phyloP scores from a whole-genome alignment of 768 basidiomycete genomes.

The Vararia minispora region DNA sequence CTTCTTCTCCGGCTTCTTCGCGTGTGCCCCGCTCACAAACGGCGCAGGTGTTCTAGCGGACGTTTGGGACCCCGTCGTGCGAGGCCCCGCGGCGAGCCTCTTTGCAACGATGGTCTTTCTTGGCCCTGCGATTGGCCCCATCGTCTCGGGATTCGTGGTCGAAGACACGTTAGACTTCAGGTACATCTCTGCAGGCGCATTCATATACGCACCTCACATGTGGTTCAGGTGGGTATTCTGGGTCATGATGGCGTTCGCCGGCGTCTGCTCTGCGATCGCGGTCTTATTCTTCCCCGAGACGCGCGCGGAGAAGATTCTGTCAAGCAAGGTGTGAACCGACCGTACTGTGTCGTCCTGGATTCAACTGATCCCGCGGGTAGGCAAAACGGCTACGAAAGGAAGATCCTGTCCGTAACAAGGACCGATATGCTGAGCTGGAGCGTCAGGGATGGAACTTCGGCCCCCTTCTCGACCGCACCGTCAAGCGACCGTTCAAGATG shows the following conservation, averaged over 20 bases:
- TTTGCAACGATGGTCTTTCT: constrained; percentile 13
- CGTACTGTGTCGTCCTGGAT: background rate
- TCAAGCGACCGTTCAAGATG: constrained; percentile 51
- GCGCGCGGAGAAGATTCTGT: constrained; percentile 1
- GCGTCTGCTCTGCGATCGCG: background rate
- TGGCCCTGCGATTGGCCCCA: constrained; percentile 16
- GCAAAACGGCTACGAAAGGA: constrained; percentile 38
- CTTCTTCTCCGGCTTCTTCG: constrained; percentile 17
- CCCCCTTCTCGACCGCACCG: constrained; percentile 40
- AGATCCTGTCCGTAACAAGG: constrained; percentile 31
- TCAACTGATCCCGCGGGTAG: constrained; percentile 10
- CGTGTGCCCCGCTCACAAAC: constrained; percentile 13
- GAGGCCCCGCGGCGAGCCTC: constrained; percentile 12
- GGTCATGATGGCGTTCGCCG: constrained; percentile 5
- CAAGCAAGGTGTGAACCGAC: background rate
- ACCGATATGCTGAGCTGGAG: constrained; percentile 48
- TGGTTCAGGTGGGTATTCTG: constrained; percentile 9
- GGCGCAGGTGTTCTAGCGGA: constrained; percentile 14
- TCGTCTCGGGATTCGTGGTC: constrained; percentile 13
- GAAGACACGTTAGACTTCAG: too few relatives aligned
- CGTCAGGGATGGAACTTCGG: constrained; percentile 42
- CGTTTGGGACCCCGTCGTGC: constrained; percentile 13
- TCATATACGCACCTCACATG: background rate
- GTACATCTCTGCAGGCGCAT: background rate
- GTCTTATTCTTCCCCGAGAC: constrained; percentile 4